Conservation (phyloP, 2,329 filamentous ascomycete species). For the Cladosporium sp. region DNA sequence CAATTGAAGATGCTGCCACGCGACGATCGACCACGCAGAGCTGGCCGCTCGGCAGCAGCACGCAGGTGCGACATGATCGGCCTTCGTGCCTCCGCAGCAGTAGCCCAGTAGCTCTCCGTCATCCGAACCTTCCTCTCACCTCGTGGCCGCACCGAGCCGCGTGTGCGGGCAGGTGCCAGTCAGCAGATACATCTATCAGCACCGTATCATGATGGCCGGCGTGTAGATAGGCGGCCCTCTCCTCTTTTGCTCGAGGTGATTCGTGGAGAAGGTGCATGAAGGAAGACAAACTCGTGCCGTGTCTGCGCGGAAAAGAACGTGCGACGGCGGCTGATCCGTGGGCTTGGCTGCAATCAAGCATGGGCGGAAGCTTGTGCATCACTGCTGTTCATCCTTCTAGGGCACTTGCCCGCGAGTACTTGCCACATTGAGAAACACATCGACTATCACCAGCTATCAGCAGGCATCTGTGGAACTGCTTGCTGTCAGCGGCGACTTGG, state of each 20-base stretch:
- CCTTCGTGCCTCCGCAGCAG: not conserved
- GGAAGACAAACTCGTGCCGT: not conserved
- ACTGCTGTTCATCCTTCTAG: not conserved
- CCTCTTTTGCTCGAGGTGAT: not conserved
- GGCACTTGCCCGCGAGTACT: not conserved
- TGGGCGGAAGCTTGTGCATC: not conserved
- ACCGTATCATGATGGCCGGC: not conserved
- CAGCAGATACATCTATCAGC: not conserved
- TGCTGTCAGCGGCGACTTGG: not conserved
- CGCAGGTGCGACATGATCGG: conserved; percentile 8
- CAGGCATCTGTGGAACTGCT: not conserved
- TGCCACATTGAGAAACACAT: not conserved
- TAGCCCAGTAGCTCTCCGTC: not conserved
- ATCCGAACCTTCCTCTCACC: conserved; percentile 4
- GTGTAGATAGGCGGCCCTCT: conserved; percentile 2
- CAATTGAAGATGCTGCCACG: not conserved
- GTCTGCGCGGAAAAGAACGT: conserved; percentile 8
- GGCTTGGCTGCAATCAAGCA: conserved; percentile 7
- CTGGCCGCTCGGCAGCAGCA: not conserved
- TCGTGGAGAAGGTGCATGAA: conserved; percentile 2
- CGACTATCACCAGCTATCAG: not conserved
- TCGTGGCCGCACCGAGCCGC: conserved; percentile 3
- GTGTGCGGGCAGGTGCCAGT: conserved; percentile 1
- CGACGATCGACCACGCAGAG: not conserved
- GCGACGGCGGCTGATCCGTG: conserved; percentile 1